These are phyloP conservation scores for Taphrina pruni DNA, from an alignment of 1,139 yeast genomes.

Conservation along the genomic window DNA sequence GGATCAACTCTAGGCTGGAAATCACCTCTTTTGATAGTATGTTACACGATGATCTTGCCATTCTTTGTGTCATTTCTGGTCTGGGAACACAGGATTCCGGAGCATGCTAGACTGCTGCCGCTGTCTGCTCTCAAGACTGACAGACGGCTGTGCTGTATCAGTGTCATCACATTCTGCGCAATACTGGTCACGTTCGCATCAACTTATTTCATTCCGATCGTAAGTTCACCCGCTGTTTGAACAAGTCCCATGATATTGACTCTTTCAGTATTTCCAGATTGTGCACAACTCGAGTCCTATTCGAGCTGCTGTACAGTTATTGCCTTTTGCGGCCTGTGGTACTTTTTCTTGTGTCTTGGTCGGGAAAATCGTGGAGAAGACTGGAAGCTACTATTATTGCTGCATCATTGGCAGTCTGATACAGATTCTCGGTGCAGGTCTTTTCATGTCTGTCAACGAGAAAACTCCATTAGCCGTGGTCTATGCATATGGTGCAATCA, in stretches of 20 bases:
- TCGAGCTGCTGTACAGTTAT: conserved; percentile 19
- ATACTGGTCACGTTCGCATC: conserved; percentile 17
- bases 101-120: conserved; percentile 26
- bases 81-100: conserved; percentile 14
- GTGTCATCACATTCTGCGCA: conserved; percentile 5
- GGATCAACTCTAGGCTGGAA: conserved; percentile 18
- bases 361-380: conserved; percentile 13
- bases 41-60: conserved; percentile 13
- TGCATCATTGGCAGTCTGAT: conserved; percentile 17
- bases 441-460: conserved; percentile 11
- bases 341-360: conserved; percentile 19
- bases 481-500: neutral
- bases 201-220: conserved; percentile 3
- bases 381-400: conserved; percentile 13
- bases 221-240: neutral
- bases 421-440: conserved; percentile 21
- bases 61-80: conserved; percentile 6
- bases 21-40: conserved; percentile 1
- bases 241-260: neutral
- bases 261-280: conserved; percentile 18
- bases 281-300: conserved; percentile 18
- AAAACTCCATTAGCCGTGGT: neutral
- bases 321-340: conserved; percentile 19
- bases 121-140: conserved; percentile 8
- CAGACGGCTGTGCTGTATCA: conserved; percentile 6